phyloP scores from a whole-genome alignment of 2,329 filamentous ascomycete genomes.

The Fusarium citri region DNA sequence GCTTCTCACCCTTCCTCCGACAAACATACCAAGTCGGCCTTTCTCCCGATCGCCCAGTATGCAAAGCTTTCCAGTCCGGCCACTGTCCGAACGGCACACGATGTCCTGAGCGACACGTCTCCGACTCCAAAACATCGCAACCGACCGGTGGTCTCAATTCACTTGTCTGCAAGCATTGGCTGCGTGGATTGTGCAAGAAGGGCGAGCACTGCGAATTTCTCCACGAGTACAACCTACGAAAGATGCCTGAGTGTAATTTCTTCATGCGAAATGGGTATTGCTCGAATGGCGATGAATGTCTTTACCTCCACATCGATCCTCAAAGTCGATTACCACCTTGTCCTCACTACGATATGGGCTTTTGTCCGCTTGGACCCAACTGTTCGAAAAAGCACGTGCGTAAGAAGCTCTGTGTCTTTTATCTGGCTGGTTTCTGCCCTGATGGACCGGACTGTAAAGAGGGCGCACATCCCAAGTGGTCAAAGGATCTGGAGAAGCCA shows the following conservation, averaged over 20 bases:
- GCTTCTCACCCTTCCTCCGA: constrained; percentile 87
- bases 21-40: constrained; percentile 87
- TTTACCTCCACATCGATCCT: constrained; percentile 91
- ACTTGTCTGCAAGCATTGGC: constrained; percentile 98
- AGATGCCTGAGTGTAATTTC: constrained; percentile 99
- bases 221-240: constrained; percentile 97
- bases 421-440: constrained; percentile 94
- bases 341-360: constrained; percentile 92
- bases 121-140: constrained; percentile 52
- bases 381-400: constrained; percentile 92
- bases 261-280: constrained; percentile 95
- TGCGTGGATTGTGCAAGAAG: constrained; percentile 97
- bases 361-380: constrained; percentile 88
- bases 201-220: constrained; percentile 97
- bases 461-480: constrained; percentile 86
- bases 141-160: constrained; percentile 73
- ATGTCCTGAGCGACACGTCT: constrained; percentile 85
- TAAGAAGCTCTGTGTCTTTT: constrained; percentile 83
- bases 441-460: constrained; percentile 80
- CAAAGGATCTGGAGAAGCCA: constrained; percentile 79
- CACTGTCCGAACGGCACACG: constrained; percentile 87
- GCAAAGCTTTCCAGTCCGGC: constrained; percentile 86
- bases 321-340: constrained; percentile 82
- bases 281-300: constrained; percentile 95
- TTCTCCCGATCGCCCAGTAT: constrained; percentile 80